phyloP scores from a whole-genome alignment of 2,329 filamentous ascomycete species.

The Colletotrichum lupini region DNA sequence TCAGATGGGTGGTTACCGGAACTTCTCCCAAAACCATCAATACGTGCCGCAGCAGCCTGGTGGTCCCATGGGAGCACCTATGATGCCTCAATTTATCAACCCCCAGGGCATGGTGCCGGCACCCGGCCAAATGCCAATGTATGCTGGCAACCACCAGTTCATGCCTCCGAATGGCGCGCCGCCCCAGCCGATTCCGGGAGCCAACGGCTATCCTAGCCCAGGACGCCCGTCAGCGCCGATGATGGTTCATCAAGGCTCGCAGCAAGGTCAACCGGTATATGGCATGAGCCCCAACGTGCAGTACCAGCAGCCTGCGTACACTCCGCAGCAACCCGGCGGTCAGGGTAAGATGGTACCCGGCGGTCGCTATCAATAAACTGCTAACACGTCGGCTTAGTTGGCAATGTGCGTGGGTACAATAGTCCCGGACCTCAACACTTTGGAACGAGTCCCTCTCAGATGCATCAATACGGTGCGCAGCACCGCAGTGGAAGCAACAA shows the following conservation, averaged over 20 bases:
- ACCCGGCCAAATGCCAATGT: constrained; percentile 81
- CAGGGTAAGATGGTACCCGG: constrained; percentile 70
- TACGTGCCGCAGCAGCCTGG: constrained; percentile 76
- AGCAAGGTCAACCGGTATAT: constrained; percentile 85
- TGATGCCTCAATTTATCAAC: constrained; percentile 85
- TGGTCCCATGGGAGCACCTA: constrained; percentile 75
- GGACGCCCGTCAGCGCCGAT: constrained; percentile 82
- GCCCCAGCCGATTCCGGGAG: constrained; percentile 70
- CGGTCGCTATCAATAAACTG: constrained; percentile 37
- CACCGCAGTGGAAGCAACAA: constrained; percentile 69
- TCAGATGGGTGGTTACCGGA: constrained; percentile 77
- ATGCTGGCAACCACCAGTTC: constrained; percentile 75
- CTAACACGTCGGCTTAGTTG: constrained; percentile 63
- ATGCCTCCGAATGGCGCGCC: constrained; percentile 68
- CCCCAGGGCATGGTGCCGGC: constrained; percentile 77
- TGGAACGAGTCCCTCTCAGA: constrained; percentile 73
- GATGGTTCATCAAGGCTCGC: constrained; percentile 96
- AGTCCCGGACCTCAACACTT: constrained; percentile 71
- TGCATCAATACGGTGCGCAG: constrained; percentile 70
- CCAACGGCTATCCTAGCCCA: constrained; percentile 89
- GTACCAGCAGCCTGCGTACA: constrained; percentile 80
- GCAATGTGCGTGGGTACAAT: constrained; percentile 69
- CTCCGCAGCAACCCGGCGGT: constrained; percentile 72
- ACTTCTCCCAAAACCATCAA: constrained; percentile 77
- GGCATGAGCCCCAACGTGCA: constrained; percentile 81